phyloP scores from a whole-genome alignment of 2,329 filamentous ascomycete species.

The Calonectria pseudoreteaudii region DNA sequence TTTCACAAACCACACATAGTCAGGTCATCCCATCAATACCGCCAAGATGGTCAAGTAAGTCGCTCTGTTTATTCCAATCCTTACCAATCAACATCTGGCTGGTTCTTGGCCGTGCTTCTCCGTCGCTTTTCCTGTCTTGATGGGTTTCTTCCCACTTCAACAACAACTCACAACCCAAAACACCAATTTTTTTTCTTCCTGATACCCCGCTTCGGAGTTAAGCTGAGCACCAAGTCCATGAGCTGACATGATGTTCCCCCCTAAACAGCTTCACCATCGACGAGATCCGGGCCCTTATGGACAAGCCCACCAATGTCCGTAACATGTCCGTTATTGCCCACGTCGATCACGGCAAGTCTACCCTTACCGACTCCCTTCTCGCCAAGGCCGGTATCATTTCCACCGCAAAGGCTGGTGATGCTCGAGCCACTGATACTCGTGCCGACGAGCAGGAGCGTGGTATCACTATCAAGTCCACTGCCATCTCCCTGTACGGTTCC shows the following conservation, averaged over 20 bases:
- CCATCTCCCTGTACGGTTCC: conserved; percentile 96
- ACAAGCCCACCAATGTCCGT: conserved; percentile 81
- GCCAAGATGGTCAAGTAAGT: conserved; percentile 99
- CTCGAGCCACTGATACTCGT: conserved; percentile 96
- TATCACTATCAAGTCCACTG: conserved; percentile 99
- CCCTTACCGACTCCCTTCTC: conserved; percentile 98
- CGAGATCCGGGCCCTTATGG: conserved; percentile 84
- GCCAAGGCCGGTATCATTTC: conserved; percentile 99
- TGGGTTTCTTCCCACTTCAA: not conserved
- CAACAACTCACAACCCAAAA: conserved; percentile 9
- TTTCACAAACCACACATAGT: conserved; percentile 50
- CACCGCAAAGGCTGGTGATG: conserved; percentile 94
- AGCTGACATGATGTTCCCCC: conserved; percentile 62
- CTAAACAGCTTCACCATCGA: conserved; percentile 93
- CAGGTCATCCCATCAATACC: conserved; percentile 71
- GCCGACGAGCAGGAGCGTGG: conserved; percentile 99
- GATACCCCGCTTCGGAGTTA: conserved; percentile 56
- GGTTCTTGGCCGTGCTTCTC: not conserved
- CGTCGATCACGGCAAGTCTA: conserved; percentile 99
- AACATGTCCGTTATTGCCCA: conserved; percentile 99
- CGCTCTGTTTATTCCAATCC: conserved; percentile 25
- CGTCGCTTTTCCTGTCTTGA: conserved; percentile 4
- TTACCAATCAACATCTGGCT: conserved; percentile 3
- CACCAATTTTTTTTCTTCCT: conserved; percentile 45
- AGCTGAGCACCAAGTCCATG: conserved; percentile 41